Conservation (phyloP, 352 stramenopile genomes). For the Phytopythium oedochilum region DNA sequence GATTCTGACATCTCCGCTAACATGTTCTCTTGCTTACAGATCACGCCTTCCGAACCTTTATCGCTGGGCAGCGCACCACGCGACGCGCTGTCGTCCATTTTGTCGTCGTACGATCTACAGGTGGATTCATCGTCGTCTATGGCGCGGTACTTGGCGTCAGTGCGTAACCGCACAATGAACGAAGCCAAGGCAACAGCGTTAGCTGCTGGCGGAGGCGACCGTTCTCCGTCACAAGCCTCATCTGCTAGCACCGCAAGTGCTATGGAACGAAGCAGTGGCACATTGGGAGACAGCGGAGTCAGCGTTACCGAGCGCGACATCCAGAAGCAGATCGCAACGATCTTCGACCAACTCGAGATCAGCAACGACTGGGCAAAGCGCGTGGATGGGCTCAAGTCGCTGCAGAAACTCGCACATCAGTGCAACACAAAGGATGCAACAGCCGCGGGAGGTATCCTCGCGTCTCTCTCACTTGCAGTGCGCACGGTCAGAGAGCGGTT, state of each 20-base stretch:
- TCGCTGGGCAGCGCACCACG: constrained; percentile 2
- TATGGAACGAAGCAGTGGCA: constrained; percentile 9
- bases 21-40: not conserved
- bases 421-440: constrained; percentile 33
- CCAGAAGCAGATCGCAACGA: constrained; percentile 44
- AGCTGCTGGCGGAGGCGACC: constrained; percentile 11
- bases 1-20: not conserved
- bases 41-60: not conserved
- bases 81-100: constrained; percentile 32
- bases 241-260: constrained; percentile 28
- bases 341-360: constrained; percentile 52
- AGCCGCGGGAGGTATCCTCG: constrained; percentile 2
- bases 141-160: constrained; percentile 41
- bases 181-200: constrained; percentile 20
- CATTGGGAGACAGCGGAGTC: constrained; percentile 1
- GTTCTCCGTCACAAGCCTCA: constrained; percentile 40
- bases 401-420: constrained; percentile 49
- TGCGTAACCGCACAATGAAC: constrained; percentile 37
- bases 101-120: constrained; percentile 43
- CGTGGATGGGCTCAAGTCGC: constrained; percentile 57
- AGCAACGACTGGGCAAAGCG: constrained; percentile 78
- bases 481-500: constrained; percentile 56
- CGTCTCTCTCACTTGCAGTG: constrained; percentile 34
- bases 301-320: constrained; percentile 47
- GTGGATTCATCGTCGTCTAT: constrained; percentile 46